Evolutionary conservation across 2,329 filamentous ascomycete species (phyloP), one percentile per base, ranked within the genome.

Genomic region (Sporothrix schenckii): DNA sequence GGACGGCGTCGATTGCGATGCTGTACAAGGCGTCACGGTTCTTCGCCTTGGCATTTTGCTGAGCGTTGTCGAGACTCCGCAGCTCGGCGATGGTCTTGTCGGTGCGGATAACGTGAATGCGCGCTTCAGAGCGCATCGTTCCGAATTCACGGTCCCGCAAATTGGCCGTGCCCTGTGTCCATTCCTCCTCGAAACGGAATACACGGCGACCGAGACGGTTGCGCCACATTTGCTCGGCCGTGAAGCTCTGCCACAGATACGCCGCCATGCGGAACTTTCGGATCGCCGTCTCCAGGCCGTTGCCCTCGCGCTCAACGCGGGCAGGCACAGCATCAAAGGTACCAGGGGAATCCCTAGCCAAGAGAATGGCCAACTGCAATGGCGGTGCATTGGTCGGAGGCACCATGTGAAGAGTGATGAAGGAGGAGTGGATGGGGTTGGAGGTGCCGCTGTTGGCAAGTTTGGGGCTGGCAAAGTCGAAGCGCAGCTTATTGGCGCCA

Each of bases 211-310:
- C 93, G 74, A 98, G 88, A 72, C 91, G 92, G 78, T 97, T 92
- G 73, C 93, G 89, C 79, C 88, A 91, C 94, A 98, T 98, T 78
- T 98, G 94, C 79, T 99, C 95, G 7, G 92, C 93, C 0, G 94
- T 98, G 77, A 97, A 98, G 9, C 94, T 93, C 79, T 99, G 95
- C 94, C 95, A 98, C 16, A 98, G 84, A 78, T 98, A 97, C 30
- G 93, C 94, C 21, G 93, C 91, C 91, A 97, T 97, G 73, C 94
- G 88, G 78, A 95, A 97, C 78, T 99, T 99, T 76, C 88, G 88
- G 67, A 97, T 86, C 0, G 95, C 95, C 9, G 88, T 88, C 13
- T 94, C 90, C 49, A 98, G 78, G 1, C 86, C 87, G 79, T 97
- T 97, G 21, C 92, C 94, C 83, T 97, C 94, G 74, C 86, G 89